Percentiles rank a stretch among this genome's conserved stretches.
Evolutionary conservation across 2,329 filamentous ascomycete genomes (phyloP).

Genomic region (Penicillium sp.): DNA sequence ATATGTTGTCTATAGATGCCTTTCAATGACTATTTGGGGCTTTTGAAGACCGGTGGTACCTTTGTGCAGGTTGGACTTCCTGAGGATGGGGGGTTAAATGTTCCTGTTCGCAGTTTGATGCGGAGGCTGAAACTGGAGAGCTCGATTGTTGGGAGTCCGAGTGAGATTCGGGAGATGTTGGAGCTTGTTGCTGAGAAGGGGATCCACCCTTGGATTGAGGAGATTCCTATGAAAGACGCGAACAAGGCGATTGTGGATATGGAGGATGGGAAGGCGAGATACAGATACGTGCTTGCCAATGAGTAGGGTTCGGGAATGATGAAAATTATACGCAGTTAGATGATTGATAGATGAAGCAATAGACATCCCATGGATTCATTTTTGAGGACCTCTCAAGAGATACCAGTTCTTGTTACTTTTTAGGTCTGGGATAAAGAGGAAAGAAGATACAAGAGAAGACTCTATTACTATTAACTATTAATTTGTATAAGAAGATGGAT

Average conservation of each 20-base stretch:
- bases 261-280: conserved; percentile 45
- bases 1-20: conserved; percentile 51
- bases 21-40: conserved; percentile 56
- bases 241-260: conserved; percentile 46
- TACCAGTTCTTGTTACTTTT: not conserved
- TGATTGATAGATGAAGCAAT: too few species aligned
- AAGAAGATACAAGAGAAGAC: conserved; percentile 6
- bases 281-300: conserved; percentile 47
- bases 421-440: not conserved
- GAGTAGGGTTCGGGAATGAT: conserved; percentile 22
- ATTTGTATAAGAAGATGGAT: conserved; percentile 8
- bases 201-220: conserved; percentile 43
- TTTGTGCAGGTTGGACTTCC: conserved; percentile 66
- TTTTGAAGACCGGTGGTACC: conserved; percentile 57
- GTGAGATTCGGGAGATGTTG: conserved; percentile 46
- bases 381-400: not conserved
- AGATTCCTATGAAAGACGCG: conserved; percentile 43
- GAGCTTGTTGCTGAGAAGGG: conserved; percentile 40
- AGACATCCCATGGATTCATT: too few species aligned
- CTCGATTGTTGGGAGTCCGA: conserved; percentile 41
- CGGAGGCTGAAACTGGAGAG: conserved; percentile 52
- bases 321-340: not conserved
- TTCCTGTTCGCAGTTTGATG: conserved; percentile 57
- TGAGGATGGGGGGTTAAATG: conserved; percentile 53
- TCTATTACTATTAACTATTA: conserved; percentile 30